These are phyloP conservation scores for Microdochium nivale DNA, from an alignment of 2,329 filamentous ascomycete species.

Conservation along the genomic window DNA sequence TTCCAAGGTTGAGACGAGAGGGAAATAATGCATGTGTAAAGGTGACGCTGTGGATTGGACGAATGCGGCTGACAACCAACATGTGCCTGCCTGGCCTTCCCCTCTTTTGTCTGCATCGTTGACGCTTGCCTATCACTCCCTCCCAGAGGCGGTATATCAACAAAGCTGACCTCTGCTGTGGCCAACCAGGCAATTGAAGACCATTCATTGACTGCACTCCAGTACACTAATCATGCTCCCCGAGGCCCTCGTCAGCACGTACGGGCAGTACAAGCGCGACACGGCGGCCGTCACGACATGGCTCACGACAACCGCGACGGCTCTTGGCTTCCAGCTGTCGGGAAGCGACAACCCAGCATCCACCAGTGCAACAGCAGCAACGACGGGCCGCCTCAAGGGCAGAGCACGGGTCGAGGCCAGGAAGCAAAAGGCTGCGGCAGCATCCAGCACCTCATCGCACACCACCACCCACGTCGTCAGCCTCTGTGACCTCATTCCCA, in stretches of 20 bases:
- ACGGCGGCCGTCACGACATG: constrained; percentile 9
- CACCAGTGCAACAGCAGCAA: background rate
- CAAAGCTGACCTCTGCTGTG: too few species aligned
- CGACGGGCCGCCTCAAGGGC: constrained; percentile 2
- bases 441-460: constrained; percentile 1
- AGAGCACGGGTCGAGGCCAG: constrained; percentile 5
- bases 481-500: constrained; percentile 7
- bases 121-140: too few species aligned
- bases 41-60: too few species aligned
- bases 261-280: constrained; percentile 11
- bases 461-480: constrained; percentile 10
- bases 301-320: constrained; percentile 9
- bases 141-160: too few species aligned
- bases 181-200: too few species aligned
- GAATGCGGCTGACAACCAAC: too few species aligned
- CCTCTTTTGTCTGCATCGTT: too few species aligned
- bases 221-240: background rate
- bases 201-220: too few species aligned
- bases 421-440: background rate
- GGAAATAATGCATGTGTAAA: too few species aligned
- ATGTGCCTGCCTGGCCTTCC: too few species aligned
- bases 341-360: background rate
- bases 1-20: too few species aligned
- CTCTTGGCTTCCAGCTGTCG: constrained; percentile 4
- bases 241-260: constrained; percentile 5